phyloP scores from a whole-genome alignment of 2,329 filamentous ascomycete species.

The Beauveria sp. region DNA sequence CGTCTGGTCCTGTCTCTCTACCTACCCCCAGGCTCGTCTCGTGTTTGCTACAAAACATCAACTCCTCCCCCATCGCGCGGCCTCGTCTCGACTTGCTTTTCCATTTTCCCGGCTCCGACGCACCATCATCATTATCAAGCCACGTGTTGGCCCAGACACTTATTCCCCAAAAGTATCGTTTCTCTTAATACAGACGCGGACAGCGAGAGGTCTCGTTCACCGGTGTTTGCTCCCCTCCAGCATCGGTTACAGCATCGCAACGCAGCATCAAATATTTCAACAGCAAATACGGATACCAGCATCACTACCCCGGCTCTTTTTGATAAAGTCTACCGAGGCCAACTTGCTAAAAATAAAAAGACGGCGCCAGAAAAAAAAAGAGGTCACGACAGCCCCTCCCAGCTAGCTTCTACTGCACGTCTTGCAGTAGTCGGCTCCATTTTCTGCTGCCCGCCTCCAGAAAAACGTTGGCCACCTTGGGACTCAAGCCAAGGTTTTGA shows the following conservation, averaged over 20 bases:
- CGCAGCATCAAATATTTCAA: not conserved
- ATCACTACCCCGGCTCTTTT: not conserved
- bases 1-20: no score
- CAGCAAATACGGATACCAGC: not conserved
- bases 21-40: no score
- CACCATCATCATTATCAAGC: no score
- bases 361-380: not conserved
- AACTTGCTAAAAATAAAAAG: not conserved
- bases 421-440: not conserved
- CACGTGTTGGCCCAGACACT: no score
- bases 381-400: not conserved
- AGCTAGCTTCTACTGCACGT: not conserved
- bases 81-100: no score
- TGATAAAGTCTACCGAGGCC: not conserved
- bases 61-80: no score
- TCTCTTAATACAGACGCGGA: no score
- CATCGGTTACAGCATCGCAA: not conserved
- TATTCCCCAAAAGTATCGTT: no score
- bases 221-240: no score
- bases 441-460: not conserved
- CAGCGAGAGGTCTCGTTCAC: no score
- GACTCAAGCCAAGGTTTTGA: not conserved
- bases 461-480: not conserved
- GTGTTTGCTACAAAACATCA: no score
- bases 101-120: no score